Conservation (phyloP, 2,329 filamentous ascomycete genomes). For the Hypoxylon sp. region DNA sequence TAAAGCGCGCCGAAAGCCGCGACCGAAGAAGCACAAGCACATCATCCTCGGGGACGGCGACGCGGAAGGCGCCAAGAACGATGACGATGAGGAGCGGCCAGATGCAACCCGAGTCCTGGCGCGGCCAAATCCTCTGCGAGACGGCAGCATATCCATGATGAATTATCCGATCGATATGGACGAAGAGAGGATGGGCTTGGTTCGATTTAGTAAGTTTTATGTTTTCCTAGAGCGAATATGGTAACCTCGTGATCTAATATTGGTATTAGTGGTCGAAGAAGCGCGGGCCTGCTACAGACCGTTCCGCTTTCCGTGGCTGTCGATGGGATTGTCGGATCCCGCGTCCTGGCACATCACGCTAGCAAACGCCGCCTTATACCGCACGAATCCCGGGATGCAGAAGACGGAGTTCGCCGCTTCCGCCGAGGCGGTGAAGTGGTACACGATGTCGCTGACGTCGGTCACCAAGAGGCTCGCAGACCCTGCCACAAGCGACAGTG, state of each 20-base stretch:
- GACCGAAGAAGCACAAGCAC: constrained; percentile 29
- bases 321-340: constrained; percentile 44
- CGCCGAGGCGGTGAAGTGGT: constrained; percentile 46
- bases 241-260: constrained; percentile 18
- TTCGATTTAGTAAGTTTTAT: constrained; percentile 42
- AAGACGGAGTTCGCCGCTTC: constrained; percentile 38
- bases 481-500: constrained; percentile 32
- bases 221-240: background rate
- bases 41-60: constrained; percentile 26
- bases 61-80: background rate
- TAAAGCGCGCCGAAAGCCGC: constrained; percentile 45
- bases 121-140: constrained; percentile 33
- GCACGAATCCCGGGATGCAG: constrained; percentile 24
- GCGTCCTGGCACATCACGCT: constrained; percentile 48
- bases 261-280: constrained; percentile 41
- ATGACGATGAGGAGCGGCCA: background rate
- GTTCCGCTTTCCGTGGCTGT: constrained; percentile 46
- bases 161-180: constrained; percentile 46
- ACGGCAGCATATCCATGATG: constrained; percentile 35
- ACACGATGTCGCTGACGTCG: constrained; percentile 44
- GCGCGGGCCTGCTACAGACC: constrained; percentile 39
- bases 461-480: constrained; percentile 42
- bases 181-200: constrained; percentile 39
- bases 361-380: constrained; percentile 45
- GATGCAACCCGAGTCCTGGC: constrained; percentile 5